Base-by-base conservation (phyloP, 2,329 filamentous ascomycete genomes). In the Phoma sp. region DNA sequence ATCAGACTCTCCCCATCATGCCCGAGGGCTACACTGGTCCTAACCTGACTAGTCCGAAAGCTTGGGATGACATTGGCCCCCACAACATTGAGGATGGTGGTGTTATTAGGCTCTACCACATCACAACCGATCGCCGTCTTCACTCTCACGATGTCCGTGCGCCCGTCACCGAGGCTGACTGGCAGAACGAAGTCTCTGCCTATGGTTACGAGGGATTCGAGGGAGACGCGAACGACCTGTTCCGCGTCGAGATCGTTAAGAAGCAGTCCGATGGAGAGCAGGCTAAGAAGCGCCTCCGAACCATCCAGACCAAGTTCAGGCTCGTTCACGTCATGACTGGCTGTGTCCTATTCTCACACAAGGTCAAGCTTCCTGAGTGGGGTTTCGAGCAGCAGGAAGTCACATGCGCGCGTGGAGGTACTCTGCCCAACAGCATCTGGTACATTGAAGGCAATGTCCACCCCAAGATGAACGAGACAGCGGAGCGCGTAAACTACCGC, bases 371-470 rank as follows among this genome's bases (percentile, higher is more conserved):
- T 54, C 95, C 95, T 3, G 92, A 96, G 2, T 99, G 95, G 95
- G 95, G 90, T 41, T 99, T 89, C 47, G 95, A 98, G 75, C 95
- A 99, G 76, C 95, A 99, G 75, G 95, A 99, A 77, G 95, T 99
- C n/a, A 98, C 93, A 18, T 99, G 95, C 72, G 95, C 95, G 7
- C 89, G 88, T 65, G 89, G 90, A 42, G 95, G 92, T 65, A 96
- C 92, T 58, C 80, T 97, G 33, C 95, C 95, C 50, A 99, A 99
- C 83, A 96, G 92, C 69, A 79, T 99, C 64, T 99, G 95, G 95
- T 98, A 97, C 69, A 82, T 99, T 59, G 95, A 99, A 77, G 86
- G 86, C 62, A 99, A 99, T 74, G 83, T 88, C 57, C 95, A 98
- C 70, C 90, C 92, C 9, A 80, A 85, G 68, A 84, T 97, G 47